phyloP scores from a whole-genome alignment of 495 filamentous ascomycete genomes.

The Echria macrotheca region DNA sequence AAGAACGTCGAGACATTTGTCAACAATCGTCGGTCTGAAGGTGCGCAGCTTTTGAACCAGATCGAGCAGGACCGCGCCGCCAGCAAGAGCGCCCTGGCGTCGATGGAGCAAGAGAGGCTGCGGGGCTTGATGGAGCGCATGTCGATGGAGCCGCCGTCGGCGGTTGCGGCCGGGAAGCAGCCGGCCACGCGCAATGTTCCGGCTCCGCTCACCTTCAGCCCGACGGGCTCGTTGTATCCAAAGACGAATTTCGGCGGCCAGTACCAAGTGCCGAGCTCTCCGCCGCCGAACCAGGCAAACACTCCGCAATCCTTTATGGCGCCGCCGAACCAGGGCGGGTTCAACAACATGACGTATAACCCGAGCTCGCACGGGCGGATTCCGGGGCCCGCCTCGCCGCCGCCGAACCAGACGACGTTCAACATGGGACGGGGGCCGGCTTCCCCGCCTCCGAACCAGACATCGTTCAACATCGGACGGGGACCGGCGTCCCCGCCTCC shows the following conservation, averaged over 20 bases:
- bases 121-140: constrained; percentile 92
- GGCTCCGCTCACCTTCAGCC: constrained; percentile 35
- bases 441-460: constrained; percentile 51
- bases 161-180: constrained; percentile 24
- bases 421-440: constrained; percentile 43
- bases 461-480: constrained; percentile 41
- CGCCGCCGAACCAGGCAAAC: constrained; percentile 43
- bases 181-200: constrained; percentile 45
- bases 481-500: constrained; percentile 51
- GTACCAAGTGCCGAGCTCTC: constrained; percentile 47
- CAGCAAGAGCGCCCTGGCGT: constrained; percentile 67
- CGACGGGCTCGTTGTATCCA: constrained; percentile 38
- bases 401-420: constrained; percentile 41
- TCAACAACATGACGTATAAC: constrained; percentile 32
- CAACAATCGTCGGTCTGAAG: constrained; percentile 86
- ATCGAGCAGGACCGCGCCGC: constrained; percentile 76
- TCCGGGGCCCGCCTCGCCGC: constrained; percentile 44
- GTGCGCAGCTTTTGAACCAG: constrained; percentile 77
- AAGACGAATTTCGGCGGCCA: constrained; percentile 43
- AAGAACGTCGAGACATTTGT: constrained; percentile 98
- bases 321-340: constrained; percentile 12
- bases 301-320: constrained; percentile 32
- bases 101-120: constrained; percentile 78
- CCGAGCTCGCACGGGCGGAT: constrained; percentile 45
- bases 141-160: constrained; percentile 60